Conservation (phyloP, 73 alveolate genomes). For the Paraurostyla sp. region DNA sequence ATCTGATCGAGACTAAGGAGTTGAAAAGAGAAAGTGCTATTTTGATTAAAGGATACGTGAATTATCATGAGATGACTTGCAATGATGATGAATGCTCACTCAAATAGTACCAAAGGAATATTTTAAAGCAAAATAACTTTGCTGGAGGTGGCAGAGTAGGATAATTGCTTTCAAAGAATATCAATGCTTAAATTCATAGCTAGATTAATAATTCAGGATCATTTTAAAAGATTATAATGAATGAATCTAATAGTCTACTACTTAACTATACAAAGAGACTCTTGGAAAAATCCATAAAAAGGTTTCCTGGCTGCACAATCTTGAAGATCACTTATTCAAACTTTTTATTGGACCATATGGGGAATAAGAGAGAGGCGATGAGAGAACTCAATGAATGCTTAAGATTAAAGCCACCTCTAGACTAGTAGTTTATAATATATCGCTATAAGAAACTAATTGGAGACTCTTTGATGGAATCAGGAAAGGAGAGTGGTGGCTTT, state of each 20-base stretch:
- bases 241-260: slow-evolving; percentile 58
- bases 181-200: background rate
- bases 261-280: slow-evolving; percentile 84
- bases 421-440: slow-evolving; percentile 88
- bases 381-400: slow-evolving; percentile 82
- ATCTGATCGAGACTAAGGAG: slow-evolving; percentile 80
- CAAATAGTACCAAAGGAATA: slow-evolving; percentile 65
- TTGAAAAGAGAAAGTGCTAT: slow-evolving; percentile 87
- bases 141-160: background rate
- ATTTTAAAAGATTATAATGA: slow-evolving; percentile 29
- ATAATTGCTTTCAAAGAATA: background rate
- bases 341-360: slow-evolving; percentile 92
- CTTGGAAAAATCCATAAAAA: slow-evolving; percentile 86
- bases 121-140: background rate
- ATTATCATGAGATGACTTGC: slow-evolving; percentile 92
- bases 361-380: slow-evolving; percentile 90
- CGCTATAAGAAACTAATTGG: slow-evolving; percentile 83
- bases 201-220: background rate
- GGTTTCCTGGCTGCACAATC: slow-evolving; percentile 90
- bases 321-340: slow-evolving; percentile 87
- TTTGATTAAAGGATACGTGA: slow-evolving; percentile 90
- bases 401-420: slow-evolving; percentile 91
- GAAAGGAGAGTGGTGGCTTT: slow-evolving; percentile 89
- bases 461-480: slow-evolving; percentile 79
- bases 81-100: slow-evolving; percentile 88